A percentile compares a stretch with the other conserved stretches of the same genome.
Evolutionary conservation across 1,284 basidiomycete species (phyloP).

Genomic region (Athelia psychrophila): DNA sequence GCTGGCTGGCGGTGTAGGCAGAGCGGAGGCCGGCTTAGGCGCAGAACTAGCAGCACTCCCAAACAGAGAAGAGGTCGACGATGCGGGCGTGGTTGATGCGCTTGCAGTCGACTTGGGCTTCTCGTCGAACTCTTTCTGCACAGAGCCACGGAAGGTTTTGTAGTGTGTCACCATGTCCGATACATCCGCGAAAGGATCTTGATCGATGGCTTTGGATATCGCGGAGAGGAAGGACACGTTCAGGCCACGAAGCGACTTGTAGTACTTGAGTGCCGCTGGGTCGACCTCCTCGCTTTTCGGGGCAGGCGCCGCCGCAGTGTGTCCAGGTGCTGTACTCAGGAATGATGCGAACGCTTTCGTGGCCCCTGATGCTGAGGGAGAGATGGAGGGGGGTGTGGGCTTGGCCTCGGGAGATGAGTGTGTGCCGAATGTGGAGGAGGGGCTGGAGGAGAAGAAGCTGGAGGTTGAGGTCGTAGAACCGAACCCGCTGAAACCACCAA

Average conservation of each 20-base stretch:
- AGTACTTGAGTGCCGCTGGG: constrained; percentile 53
- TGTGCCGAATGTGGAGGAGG: constrained; percentile 2
- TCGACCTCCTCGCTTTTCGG: constrained; percentile 26
- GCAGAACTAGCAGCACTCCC: constrained; percentile 14
- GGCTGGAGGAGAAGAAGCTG: constrained; percentile 36
- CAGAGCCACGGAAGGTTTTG: constrained; percentile 51
- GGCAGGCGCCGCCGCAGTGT: constrained; percentile 9
- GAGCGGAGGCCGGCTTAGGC: constrained; percentile 20
- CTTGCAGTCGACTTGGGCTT: constrained; percentile 16
- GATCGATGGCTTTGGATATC: constrained; percentile 59
- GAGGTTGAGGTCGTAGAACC: constrained; percentile 37
- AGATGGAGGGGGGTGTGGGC: constrained; percentile 14
- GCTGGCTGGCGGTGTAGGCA: constrained; percentile 40
- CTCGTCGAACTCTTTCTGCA: constrained; percentile 56
- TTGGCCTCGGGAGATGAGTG: neutral
- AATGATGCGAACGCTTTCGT: constrained; percentile 33
- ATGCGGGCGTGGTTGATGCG: constrained; percentile 3
- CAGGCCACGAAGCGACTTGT: constrained; percentile 74
- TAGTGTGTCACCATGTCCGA: constrained; percentile 63
- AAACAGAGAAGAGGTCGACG: constrained; percentile 9
- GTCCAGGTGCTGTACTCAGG: constrained; percentile 15
- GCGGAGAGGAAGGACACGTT: constrained; percentile 72
- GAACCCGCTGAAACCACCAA: constrained; percentile 17
- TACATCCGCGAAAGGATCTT: constrained; percentile 78
- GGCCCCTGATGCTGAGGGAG: constrained; percentile 29